These are phyloP conservation scores for Trichophyton verrucosum DNA, from an alignment of 2,329 filamentous ascomycete genomes.

Conservation along the genomic window DNA sequence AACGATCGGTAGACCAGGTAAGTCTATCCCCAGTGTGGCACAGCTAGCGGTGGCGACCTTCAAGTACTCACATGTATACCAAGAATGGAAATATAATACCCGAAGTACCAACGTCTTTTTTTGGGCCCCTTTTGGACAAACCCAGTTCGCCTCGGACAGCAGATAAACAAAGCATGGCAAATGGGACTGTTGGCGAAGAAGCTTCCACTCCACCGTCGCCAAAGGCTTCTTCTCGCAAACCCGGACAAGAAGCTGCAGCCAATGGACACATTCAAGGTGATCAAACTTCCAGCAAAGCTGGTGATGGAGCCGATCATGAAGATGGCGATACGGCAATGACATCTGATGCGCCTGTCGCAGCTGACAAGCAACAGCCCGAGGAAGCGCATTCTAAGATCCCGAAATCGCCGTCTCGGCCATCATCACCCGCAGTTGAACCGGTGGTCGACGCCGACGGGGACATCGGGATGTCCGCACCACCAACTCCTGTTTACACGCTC, in stretches of 20 bases:
- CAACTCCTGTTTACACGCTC: constrained; percentile 27
- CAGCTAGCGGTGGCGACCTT: background rate
- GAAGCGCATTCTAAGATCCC: constrained; percentile 18
- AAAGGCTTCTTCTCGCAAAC: constrained; percentile 21
- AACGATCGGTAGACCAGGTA: constrained; percentile 39
- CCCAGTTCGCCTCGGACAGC: constrained; percentile 18
- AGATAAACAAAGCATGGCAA: background rate
- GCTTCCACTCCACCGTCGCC: constrained; percentile 19
- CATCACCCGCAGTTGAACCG: constrained; percentile 15
- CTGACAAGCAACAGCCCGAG: constrained; percentile 29
- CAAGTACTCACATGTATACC: constrained; percentile 8
- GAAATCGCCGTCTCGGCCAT: constrained; percentile 2
- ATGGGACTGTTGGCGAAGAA: constrained; percentile 4
- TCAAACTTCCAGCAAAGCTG: constrained; percentile 19
- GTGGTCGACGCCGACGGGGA: constrained; percentile 34
- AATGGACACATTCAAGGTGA: constrained; percentile 29
- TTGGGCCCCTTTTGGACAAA: constrained; percentile 33
- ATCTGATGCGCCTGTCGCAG: constrained; percentile 26
- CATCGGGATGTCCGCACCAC: constrained; percentile 27
- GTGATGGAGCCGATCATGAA: constrained; percentile 20
- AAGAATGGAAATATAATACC: constrained; percentile 29
- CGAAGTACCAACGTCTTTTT: constrained; percentile 32
- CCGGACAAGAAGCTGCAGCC: constrained; percentile 23
- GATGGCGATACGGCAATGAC: constrained; percentile 19
- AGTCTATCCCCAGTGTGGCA: constrained; percentile 13